Evolutionary conservation across 2,329 filamentous ascomycete species (phyloP), one percentile per base, ranked within the genome.

Genomic region (Phialemonium atrogriseum): DNA sequence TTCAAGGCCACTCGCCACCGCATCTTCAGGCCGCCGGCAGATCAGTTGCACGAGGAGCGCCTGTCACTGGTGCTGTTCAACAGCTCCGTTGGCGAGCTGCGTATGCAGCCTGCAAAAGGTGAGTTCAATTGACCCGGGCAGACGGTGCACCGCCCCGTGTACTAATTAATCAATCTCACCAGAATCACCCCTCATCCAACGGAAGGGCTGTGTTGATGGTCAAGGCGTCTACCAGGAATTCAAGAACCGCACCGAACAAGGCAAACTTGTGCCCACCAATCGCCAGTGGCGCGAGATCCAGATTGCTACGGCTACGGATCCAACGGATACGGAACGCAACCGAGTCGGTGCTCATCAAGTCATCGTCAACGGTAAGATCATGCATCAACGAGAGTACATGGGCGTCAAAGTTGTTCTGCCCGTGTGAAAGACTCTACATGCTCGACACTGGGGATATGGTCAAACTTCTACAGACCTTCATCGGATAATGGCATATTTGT

Each of bases 251-350:
- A 66, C 57, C 0, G 47, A 49, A 2, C 37, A 56, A 24, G 62
- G 59, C 5, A 41, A 56, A 14, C 51, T 59, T 6, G 60, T 66
- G 12, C 64, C 63, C 0, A 66, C 60, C 9, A 65, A 64, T 37
- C 44, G 49, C 2, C 51, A 67, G 39, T 68, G 61, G 63, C 55
- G 64, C n/a, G 64, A 68, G 44, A 64, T 66, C 17, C 62, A 67
- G 42, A 65, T 67, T 26, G 46, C 59, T 1, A 65, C 60, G 5
- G 49, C 45, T 10, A 62, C 59, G 1, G 58, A 62, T 37, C 57
- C 59, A 2, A 64, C 61, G 0, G 60, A 63, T 39, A 54, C 50
- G 1, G 48, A 50, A 13, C 45, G 50, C 23, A 64, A 64, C 39
- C 44, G 58, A 7, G 37, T 64, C 21, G 60, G 60, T 27, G 60